Evolutionary conservation across 192 early-diverging fungal genomes (phyloP).

Genomic region (Gamsiella multidivaricata): DNA sequence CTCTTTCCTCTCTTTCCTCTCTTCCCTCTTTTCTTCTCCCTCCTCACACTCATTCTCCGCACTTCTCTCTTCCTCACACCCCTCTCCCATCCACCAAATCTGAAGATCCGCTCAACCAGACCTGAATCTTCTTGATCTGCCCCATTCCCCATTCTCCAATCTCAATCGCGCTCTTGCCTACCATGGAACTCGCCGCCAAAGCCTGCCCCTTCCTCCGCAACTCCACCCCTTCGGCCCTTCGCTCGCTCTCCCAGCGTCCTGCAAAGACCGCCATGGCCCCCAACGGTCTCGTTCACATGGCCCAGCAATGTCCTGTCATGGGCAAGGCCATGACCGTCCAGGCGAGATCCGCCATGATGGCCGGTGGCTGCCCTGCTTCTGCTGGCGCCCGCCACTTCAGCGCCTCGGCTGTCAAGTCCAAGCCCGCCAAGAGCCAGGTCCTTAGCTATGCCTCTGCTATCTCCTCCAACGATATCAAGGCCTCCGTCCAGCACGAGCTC

Average conservation of each 20-base stretch:
- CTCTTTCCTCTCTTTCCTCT: background rate
- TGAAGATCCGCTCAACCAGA: background rate
- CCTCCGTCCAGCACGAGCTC: constrained; percentile 37
- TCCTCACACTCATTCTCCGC: background rate
- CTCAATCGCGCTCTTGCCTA: background rate
- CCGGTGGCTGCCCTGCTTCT: constrained; percentile 64
- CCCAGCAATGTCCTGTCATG: constrained; percentile 85
- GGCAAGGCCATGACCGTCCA: constrained; percentile 77
- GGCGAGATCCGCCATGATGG: constrained; percentile 67
- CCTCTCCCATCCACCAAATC: background rate
- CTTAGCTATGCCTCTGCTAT: constrained; percentile 45
- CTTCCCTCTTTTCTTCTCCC: background rate
- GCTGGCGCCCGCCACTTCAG: constrained; percentile 51
- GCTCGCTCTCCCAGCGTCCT: constrained; percentile 63
- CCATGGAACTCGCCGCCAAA: constrained; percentile 55
- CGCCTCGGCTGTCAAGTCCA: constrained; percentile 43
- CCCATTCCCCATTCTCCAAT: background rate
- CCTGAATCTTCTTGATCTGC: background rate
- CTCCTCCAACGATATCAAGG: constrained; percentile 44
- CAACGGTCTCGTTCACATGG: constrained; percentile 65
- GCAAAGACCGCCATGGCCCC: constrained; percentile 40
- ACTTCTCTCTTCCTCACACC: background rate
- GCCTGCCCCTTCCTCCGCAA: constrained; percentile 84
- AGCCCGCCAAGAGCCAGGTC: constrained; percentile 51
- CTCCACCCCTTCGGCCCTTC: constrained; percentile 74